Evolutionary conservation across 2,329 filamentous ascomycete genomes (phyloP), one percentile per base, ranked within the genome.

Genomic region (Microdochium nivale): DNA sequence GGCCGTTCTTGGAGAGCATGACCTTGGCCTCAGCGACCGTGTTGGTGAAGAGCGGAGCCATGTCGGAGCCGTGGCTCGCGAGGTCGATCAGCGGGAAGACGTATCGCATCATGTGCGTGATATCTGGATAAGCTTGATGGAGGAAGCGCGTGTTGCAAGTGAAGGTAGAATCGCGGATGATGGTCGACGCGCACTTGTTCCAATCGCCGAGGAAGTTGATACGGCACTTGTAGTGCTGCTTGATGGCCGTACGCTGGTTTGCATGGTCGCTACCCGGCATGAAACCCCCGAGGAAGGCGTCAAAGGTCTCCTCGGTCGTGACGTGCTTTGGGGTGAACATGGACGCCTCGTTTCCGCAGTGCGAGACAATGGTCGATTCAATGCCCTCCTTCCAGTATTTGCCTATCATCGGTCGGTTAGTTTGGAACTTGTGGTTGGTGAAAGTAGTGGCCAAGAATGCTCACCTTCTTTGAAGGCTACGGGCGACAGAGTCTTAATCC

Each of bases 301-400:
- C 52, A 32, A 59, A 51, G n/a, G 58, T 52, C 14, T 47, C 48
- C 16, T 60, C 58, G 7, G 53, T 57, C 8, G 48, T 46, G 11
- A 64, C 54, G 13, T 53, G 23, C 40, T 44, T 51, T 8, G 55
- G 49, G 25, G 60, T 48, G 50, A 52, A 52, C 13, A 24, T 27
- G 2, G 3, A 56, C 2, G 61, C 60, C 54, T 69, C 66, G 46
- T 70, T 60, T 9, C 55, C 54, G n/a, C 61, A 64, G 55, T 69
- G 66, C 3, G 62, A 63, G 19, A 68, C 55, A 27, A 70, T 58
- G 16, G 68, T 50, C 1, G 62, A 59, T 1, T 66, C 54, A 32
- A 66, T 50, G 21, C 40, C 23, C 16, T 25, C 54, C 47, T 67
- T 63, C 58, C 62, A 67, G 47, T 61, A 67, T 16, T 66, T 65